Conservation (phyloP, 2,329 filamentous ascomycete species). For the Neospermospora avenae region DNA sequence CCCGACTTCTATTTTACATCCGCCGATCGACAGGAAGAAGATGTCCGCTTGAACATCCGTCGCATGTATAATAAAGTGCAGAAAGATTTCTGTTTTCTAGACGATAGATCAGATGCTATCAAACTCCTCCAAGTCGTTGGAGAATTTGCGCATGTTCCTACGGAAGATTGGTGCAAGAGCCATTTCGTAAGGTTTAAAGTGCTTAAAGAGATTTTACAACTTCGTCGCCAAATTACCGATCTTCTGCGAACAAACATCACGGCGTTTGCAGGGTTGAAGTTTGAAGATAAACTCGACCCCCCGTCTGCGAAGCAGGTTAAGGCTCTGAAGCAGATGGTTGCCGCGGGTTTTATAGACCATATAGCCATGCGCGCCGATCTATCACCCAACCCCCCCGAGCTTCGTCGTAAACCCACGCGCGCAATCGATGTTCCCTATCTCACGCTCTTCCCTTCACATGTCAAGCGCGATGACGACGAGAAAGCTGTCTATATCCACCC, state of each 20-base stretch:
- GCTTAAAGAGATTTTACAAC: slow-evolving; percentile 79
- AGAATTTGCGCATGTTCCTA: slow-evolving; percentile 74
- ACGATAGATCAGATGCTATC: slow-evolving; percentile 81
- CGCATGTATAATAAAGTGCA: slow-evolving; percentile 67
- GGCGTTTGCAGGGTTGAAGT: slow-evolving; percentile 55
- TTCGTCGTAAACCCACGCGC: slow-evolving; percentile 68
- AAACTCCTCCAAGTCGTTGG: slow-evolving; percentile 87
- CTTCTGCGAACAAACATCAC: slow-evolving; percentile 75
- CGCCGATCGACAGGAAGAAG: slow-evolving; percentile 69
- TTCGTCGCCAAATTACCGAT: slow-evolving; percentile 77
- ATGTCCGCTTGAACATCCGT: slow-evolving; percentile 61
- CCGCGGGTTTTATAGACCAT: slow-evolving; percentile 90
- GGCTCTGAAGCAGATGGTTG: slow-evolving; percentile 85
- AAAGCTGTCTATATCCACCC: slow-evolving; percentile 85
- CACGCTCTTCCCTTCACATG: slow-evolving; percentile 70
- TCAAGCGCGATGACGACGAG: slow-evolving; percentile 46
- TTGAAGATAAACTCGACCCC: slow-evolving; percentile 53
- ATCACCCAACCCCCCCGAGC: slow-evolving; percentile 68
- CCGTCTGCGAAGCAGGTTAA: slow-evolving; percentile 68
- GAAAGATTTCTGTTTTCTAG: slow-evolving; percentile 73
- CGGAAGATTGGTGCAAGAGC: slow-evolving; percentile 71
- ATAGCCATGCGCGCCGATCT: slow-evolving; percentile 88
- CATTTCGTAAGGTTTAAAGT: slow-evolving; percentile 88
- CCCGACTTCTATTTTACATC: slow-evolving; percentile 56
- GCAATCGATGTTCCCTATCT: slow-evolving; percentile 91